Evolutionary conservation across 2,329 filamentous ascomycete genomes (phyloP).

Genomic region (Lomentospora prolificans): DNA sequence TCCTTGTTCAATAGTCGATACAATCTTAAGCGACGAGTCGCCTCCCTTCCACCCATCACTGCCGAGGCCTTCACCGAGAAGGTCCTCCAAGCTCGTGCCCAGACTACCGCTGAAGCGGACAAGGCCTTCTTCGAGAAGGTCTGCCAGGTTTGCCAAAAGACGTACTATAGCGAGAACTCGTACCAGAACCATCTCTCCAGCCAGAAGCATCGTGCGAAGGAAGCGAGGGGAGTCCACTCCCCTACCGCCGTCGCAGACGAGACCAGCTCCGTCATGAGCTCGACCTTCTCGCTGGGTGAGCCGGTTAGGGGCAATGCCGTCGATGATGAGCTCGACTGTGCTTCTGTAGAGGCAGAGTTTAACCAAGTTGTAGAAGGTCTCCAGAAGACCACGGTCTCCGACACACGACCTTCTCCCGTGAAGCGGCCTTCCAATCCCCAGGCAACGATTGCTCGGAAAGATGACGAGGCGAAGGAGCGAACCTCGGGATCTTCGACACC

Average conservation of each 20-base stretch:
- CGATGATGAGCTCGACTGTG: conserved; percentile 39
- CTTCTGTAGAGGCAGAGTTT: conserved; percentile 55
- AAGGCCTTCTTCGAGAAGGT: conserved; percentile 80
- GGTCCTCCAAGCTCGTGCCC: conserved; percentile 81
- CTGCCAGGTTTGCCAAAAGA: conserved; percentile 78
- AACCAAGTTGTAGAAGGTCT: conserved; percentile 68
- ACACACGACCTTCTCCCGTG: conserved; percentile 37
- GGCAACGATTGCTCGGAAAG: conserved; percentile 35
- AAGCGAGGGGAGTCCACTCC: conserved; percentile 18
- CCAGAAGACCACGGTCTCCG: conserved; percentile 60
- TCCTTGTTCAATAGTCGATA: conserved; percentile 54
- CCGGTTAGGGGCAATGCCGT: conserved; percentile 55
- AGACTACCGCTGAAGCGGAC: conserved; percentile 72
- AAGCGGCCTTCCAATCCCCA: conserved; percentile 45
- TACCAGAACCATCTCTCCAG: conserved; percentile 87
- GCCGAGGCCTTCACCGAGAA: conserved; percentile 94
- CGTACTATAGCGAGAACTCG: conserved; percentile 93
- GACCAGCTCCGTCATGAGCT: conserved; percentile 75
- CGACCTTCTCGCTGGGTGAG: conserved; percentile 83
- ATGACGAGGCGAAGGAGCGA: conserved; percentile 25
- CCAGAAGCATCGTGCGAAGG: conserved; percentile 63
- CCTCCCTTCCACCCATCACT: conserved; percentile 79
- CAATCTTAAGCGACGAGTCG: conserved; percentile 90
- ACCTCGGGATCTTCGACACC: conserved; percentile 32
- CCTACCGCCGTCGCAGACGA: conserved; percentile 54